Percentiles rank a stretch among this genome's conserved stretches.
Conservation (phyloP, 2,329 filamentous ascomycete species). For the Thelonectria rubi region DNA sequence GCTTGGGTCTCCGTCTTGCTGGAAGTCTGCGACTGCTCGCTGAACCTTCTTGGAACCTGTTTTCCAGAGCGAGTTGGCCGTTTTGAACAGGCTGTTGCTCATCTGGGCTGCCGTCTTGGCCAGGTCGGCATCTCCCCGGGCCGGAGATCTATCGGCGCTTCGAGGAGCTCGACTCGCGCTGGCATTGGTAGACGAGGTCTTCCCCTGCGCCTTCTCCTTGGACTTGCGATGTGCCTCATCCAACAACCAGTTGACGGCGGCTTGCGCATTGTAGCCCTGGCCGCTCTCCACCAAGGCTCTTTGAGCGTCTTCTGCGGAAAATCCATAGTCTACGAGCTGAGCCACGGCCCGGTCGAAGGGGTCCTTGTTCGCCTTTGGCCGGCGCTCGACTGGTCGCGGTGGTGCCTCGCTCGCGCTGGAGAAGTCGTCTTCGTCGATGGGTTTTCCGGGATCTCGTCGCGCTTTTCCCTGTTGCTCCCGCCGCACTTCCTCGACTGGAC, state of each 20-base stretch:
- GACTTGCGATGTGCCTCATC: slow-evolving; percentile 90
- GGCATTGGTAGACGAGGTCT: slow-evolving; percentile 54
- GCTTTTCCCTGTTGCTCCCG: slow-evolving; percentile 54
- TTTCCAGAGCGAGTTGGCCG: slow-evolving; percentile 95
- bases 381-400: slow-evolving; percentile 36
- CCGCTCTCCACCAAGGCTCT: slow-evolving; percentile 83
- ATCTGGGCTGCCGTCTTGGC: slow-evolving; percentile 83
- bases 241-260: slow-evolving; percentile 86
- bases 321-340: slow-evolving; percentile 94
- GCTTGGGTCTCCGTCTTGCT: slow-evolving; percentile 73
- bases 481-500: slow-evolving; percentile 71
- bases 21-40: slow-evolving; percentile 89
- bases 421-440: slow-evolving; percentile 60
- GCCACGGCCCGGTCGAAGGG: slow-evolving; percentile 80
- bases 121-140: slow-evolving; percentile 73
- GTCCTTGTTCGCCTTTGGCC: slow-evolving; percentile 45
- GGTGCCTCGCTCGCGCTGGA: slow-evolving; percentile 58
- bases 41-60: slow-evolving; percentile 91
- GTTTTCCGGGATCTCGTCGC: slow-evolving; percentile 62
- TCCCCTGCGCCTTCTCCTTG: slow-evolving; percentile 72
- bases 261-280: slow-evolving; percentile 81
- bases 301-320: slow-evolving; percentile 83
- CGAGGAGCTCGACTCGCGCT: slow-evolving; percentile 36
- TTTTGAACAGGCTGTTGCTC: slow-evolving; percentile 87
- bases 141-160: slow-evolving; percentile 65